Percentiles rank a stretch among this genome's conserved stretches.
Evolutionary conservation across 2,329 filamentous ascomycete species (phyloP).

Genomic region (Fusarium sp.): DNA sequence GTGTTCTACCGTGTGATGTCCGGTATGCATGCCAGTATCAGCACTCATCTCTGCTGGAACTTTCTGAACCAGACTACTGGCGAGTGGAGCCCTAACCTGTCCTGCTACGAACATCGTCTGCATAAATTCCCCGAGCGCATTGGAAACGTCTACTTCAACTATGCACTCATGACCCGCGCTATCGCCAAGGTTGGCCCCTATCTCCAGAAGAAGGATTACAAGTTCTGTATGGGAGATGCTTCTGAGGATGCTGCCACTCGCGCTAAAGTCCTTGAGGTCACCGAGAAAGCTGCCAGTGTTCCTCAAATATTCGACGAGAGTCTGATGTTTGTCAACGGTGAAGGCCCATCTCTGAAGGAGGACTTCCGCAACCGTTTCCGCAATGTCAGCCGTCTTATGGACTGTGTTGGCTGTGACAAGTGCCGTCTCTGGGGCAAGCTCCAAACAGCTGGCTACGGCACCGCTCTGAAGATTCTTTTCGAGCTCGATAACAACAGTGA

Average conservation of each 20-base stretch:
- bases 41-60: constrained; percentile 94
- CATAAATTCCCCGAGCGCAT: constrained; percentile 89
- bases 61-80: constrained; percentile 96
- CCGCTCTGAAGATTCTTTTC: constrained; percentile 94
- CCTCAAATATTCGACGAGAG: constrained; percentile 92
- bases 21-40: constrained; percentile 98
- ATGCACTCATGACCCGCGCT: constrained; percentile 91
- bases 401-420: constrained; percentile 98
- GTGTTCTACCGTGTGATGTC: constrained; percentile 96
- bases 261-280: constrained; percentile 81
- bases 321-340: constrained; percentile 89
- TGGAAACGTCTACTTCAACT: constrained; percentile 99
- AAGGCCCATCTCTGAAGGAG: constrained; percentile 85
- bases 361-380: constrained; percentile 98
- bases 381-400: constrained; percentile 97
- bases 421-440: constrained; percentile 98
- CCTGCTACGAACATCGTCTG: constrained; percentile 89
- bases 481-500: constrained; percentile 82
- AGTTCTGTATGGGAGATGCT: constrained; percentile 89
- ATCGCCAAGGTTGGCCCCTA: constrained; percentile 90
- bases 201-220: constrained; percentile 76
- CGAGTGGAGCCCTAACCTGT: constrained; percentile 88
- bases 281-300: constrained; percentile 74
- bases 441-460: constrained; percentile 93
- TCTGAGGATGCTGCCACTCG: constrained; percentile 84